Percentiles rank a stretch among this genome's conserved stretches.
Conservation (phyloP, 2,329 filamentous ascomycete genomes). For the Thelonectria olida region DNA sequence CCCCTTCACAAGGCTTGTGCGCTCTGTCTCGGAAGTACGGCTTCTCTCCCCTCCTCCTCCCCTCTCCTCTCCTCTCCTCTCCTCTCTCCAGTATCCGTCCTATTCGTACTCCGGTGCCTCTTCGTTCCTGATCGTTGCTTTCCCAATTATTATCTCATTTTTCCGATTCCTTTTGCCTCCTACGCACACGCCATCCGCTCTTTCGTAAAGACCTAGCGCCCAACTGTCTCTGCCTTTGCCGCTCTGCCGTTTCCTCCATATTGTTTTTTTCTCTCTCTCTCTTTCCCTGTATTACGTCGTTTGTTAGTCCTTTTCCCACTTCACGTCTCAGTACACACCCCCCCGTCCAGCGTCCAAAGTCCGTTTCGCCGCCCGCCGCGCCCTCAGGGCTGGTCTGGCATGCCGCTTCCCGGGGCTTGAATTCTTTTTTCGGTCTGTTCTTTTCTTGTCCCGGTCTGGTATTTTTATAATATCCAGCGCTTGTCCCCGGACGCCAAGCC, state of each 20-base stretch:
- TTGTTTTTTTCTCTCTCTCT: too few species aligned
- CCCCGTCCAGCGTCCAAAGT: background rate
- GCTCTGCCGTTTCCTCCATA: slow-evolving; percentile 16
- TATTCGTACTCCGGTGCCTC: too few species aligned
- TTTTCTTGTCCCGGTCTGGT: background rate
- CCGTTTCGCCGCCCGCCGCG: slow-evolving; percentile 2
- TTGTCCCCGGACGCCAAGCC: slow-evolving; percentile 16
- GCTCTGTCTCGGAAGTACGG: slow-evolving; percentile 42
- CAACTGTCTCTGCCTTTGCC: too few species aligned
- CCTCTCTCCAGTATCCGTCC: too few species aligned
- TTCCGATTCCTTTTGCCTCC: background rate
- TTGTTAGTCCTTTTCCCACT: background rate
- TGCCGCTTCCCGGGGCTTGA: slow-evolving; percentile 14
- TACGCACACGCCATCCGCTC: slow-evolving; percentile 1
- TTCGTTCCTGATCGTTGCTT: too few species aligned
- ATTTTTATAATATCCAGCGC: background rate
- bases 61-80: too few species aligned
- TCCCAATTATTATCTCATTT: slow-evolving; percentile 15
- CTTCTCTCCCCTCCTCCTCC: slow-evolving; percentile 24
- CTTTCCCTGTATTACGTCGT: slow-evolving; percentile 11
- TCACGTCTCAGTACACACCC: background rate
- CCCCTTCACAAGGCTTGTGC: background rate
- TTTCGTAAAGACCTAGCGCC: too few species aligned
- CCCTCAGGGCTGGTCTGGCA: slow-evolving; percentile 10
- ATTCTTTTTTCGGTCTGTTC: slow-evolving; percentile 2